phyloP scores from a whole-genome alignment of 176 grass and related monocot species.

The Avena eriantha region DNA sequence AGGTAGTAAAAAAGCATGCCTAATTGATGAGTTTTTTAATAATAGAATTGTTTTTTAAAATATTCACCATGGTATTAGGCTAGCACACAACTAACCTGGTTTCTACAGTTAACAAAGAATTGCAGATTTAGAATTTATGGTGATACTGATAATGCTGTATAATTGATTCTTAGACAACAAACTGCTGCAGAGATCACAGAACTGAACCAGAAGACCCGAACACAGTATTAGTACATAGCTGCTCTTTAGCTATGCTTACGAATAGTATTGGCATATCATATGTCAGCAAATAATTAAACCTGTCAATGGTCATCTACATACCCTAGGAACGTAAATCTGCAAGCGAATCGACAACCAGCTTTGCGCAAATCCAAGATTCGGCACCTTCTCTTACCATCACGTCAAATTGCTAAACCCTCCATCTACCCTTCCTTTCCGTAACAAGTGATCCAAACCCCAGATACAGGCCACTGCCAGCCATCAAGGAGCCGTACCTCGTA shows the following conservation, averaged over 20 bases:
- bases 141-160: neutral
- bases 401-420: neutral
- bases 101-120: neutral
- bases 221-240: neutral
- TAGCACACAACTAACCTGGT: neutral
- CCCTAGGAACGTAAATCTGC: constrained; percentile 26
- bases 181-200: neutral
- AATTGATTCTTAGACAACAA: constrained; percentile 20
- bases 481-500: neutral
- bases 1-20: neutral
- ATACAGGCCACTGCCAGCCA: neutral
- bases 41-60: neutral
- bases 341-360: constrained; percentile 10
- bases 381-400: constrained; percentile 1
- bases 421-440: constrained; percentile 23
- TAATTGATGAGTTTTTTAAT: neutral
- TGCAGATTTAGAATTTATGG: constrained; percentile 4
- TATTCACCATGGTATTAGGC: neutral
- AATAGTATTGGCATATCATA: constrained; percentile 1
- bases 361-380: constrained; percentile 28
- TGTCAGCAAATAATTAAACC: neutral
- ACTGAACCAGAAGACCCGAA: neutral
- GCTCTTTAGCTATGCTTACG: neutral
- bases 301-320: neutral
- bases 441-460: constrained; percentile 22